Conservation (phyloP, 2,329 filamentous ascomycete genomes). For the Botrytis deweyae region DNA sequence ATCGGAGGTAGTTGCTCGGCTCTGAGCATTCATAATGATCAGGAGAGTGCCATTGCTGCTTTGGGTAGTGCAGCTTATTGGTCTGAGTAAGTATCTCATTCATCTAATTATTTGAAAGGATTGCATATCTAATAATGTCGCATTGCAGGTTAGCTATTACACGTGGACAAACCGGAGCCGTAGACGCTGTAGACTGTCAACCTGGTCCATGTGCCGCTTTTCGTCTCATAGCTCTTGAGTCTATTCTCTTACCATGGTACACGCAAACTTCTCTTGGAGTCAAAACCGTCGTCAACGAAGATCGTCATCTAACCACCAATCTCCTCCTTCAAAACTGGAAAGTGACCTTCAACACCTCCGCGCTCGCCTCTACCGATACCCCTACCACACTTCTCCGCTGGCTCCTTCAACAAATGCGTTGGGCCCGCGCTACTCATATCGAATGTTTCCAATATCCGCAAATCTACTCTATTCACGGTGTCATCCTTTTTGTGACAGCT, state of each 20-base stretch:
- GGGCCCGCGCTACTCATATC: conserved; percentile 41
- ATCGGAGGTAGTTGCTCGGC: conserved; percentile 41
- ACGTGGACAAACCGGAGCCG: conserved; percentile 37
- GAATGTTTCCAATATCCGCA: conserved; percentile 41
- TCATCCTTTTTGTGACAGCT: conserved; percentile 41
- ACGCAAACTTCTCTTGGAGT: conserved; percentile 41
- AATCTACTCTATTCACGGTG: conserved; percentile 40
- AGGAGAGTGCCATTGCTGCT: conserved; percentile 38
- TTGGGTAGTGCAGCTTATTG: conserved; percentile 41
- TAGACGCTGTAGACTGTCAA: conserved; percentile 41
- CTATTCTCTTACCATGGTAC: conserved; percentile 41
- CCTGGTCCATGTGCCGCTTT: conserved; percentile 43
- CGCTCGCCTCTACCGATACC: conserved; percentile 42
- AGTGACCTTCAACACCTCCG: conserved; percentile 40
- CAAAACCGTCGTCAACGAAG: conserved; percentile 43
- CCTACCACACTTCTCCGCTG: conserved; percentile 40
- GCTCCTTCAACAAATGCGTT: conserved; percentile 43
- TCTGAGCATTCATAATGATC: conserved; percentile 40
- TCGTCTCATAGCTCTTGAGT: conserved; percentile 37
- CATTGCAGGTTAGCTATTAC: conserved; percentile 36
- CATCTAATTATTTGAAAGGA: too few species aligned
- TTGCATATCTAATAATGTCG: neutral
- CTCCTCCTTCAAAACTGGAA: conserved; percentile 41
- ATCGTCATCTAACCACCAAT: conserved; percentile 42
- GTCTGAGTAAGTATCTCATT: conserved; percentile 32